These are phyloP conservation scores for Stipa capillata DNA, from an alignment of 176 grass and related monocot species.

Conservation along the genomic window DNA sequence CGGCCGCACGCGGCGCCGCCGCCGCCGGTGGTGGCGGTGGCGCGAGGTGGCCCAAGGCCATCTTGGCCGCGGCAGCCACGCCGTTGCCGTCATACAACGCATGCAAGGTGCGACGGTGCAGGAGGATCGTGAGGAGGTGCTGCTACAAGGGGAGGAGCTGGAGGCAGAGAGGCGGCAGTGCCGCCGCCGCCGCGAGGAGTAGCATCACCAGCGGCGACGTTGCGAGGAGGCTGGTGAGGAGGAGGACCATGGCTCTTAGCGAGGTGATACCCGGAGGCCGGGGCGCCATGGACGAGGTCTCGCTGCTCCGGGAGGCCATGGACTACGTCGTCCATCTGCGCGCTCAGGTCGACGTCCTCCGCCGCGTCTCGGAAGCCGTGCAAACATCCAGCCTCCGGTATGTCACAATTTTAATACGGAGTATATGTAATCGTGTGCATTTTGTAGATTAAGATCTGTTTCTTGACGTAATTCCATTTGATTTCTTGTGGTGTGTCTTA, in stretches of 20 bases:
- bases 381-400: conserved; percentile 24
- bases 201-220: neutral
- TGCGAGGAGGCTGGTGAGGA: conserved; percentile 37
- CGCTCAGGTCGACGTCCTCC: conserved; percentile 65
- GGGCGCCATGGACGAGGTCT: conserved; percentile 20
- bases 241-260: conserved; percentile 37
- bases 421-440: too few relatives aligned
- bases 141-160: neutral
- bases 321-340: conserved; percentile 61
- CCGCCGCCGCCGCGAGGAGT: neutral
- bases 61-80: neutral
- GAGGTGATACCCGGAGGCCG: conserved; percentile 51
- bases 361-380: conserved; percentile 28
- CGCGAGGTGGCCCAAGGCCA: conserved; percentile 24
- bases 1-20: conserved; percentile 27
- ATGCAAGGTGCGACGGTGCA: conserved; percentile 17
- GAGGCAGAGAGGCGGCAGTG: neutral
- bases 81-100: neutral
- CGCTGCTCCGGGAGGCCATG: conserved; percentile 51
- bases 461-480: neutral
- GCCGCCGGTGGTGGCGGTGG: neutral
- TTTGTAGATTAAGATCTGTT: too few relatives aligned
- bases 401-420: too few relatives aligned
- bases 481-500: neutral
- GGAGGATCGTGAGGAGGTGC: conserved; percentile 12